These are phyloP conservation scores for Fusarium tricinctum DNA, from an alignment of 2,329 filamentous ascomycete species.

Conservation along the genomic window DNA sequence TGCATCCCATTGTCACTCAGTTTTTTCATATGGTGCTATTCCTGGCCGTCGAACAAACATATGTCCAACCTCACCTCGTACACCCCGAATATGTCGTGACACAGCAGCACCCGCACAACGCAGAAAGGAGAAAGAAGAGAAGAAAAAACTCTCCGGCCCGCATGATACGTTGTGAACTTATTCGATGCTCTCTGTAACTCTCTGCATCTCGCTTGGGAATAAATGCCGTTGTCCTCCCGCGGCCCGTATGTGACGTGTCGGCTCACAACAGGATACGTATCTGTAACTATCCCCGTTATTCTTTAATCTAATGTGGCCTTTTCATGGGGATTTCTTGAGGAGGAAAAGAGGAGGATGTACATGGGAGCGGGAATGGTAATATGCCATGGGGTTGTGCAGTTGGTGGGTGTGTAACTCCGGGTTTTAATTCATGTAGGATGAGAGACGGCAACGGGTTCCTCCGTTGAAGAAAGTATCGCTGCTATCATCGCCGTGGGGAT, in stretches of 20 bases:
- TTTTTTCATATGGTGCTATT: not conserved
- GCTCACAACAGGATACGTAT: conserved; percentile 7
- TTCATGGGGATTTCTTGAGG: not conserved
- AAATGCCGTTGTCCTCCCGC: conserved; percentile 38
- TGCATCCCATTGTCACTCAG: not conserved
- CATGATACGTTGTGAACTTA: conserved; percentile 3
- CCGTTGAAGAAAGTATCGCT: too few species aligned
- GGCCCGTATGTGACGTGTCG: conserved; percentile 24
- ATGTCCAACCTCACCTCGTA: conserved; percentile 17
- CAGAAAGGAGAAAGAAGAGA: not conserved
- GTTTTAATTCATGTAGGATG: too few species aligned
- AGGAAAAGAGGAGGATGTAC: too few species aligned
- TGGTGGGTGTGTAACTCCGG: too few species aligned
- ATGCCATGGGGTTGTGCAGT: too few species aligned
- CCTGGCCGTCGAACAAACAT: not conserved
- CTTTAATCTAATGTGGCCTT: not conserved
- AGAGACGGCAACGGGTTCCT: too few species aligned
- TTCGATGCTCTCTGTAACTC: not conserved
- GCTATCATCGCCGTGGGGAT: too few species aligned
- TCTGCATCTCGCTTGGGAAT: conserved; percentile 15
- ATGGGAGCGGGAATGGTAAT: not conserved
- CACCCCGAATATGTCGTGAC: conserved; percentile 30
- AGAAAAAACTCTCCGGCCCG: conserved; percentile 26
- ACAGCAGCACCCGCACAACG: conserved; percentile 25
- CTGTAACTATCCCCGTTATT: not conserved